phyloP scores from a whole-genome alignment of 2,329 filamentous ascomycete species.

The Incumbomyces lentus region DNA sequence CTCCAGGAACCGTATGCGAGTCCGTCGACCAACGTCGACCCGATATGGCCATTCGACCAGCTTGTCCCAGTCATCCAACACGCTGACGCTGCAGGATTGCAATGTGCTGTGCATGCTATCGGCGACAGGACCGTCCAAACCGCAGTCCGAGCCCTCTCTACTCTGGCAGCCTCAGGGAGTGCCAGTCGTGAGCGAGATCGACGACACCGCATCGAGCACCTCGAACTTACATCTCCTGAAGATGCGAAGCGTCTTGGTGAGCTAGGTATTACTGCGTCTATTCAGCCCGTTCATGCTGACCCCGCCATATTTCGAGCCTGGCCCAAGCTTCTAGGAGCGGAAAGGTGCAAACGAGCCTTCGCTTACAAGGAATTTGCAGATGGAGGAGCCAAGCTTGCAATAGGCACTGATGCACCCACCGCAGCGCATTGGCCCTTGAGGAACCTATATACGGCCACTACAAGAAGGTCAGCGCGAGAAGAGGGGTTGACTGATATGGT shows the following conservation, averaged over 20 bases:
- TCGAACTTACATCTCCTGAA: conserved; percentile 39
- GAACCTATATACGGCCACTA: conserved; percentile 42
- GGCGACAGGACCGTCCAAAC: conserved; percentile 39
- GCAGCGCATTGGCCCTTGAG: conserved; percentile 36
- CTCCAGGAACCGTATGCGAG: conserved; percentile 36
- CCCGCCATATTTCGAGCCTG: conserved; percentile 40
- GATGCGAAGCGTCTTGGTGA: conserved; percentile 38
- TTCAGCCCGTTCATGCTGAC: conserved; percentile 31
- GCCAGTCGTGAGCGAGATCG: conserved; percentile 14
- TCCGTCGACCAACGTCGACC: conserved; percentile 32
- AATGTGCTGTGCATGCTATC: conserved; percentile 43
- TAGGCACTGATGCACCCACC: conserved; percentile 41
- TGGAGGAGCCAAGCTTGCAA: conserved; percentile 35
- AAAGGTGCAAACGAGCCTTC: conserved; percentile 39
- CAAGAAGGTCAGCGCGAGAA: conserved; percentile 35
- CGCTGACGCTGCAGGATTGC: conserved; percentile 35
- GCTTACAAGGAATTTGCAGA: conserved; percentile 41
- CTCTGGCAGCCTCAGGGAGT: conserved; percentile 27
- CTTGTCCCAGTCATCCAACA: conserved; percentile 34
- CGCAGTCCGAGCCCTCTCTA: conserved; percentile 36
- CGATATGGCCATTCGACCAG: conserved; percentile 37
- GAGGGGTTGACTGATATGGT: conserved; percentile 30
- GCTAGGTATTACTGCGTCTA: conserved; percentile 35
- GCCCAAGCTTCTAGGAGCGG: conserved; percentile 35
- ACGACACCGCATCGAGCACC: conserved; percentile 42